These are phyloP conservation scores for Rhizophora apiculata DNA, from an alignment of 345 rosid species.

Conservation along the genomic window DNA sequence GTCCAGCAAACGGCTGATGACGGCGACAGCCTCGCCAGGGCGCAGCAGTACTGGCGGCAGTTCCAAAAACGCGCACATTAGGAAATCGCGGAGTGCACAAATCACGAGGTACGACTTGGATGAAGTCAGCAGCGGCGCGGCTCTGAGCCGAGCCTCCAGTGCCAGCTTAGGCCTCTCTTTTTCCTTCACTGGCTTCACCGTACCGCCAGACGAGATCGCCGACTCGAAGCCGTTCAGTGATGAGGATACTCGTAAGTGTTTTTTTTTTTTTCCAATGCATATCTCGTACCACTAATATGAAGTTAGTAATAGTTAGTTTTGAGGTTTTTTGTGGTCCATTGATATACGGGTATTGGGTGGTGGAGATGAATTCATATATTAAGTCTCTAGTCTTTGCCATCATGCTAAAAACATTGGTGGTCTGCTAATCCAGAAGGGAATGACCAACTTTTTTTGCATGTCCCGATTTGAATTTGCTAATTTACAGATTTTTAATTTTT, in stretches of 20 bases:
- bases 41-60: conserved; percentile 32
- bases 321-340: no score
- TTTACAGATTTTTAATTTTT: no score
- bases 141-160: conserved; percentile 91
- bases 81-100: conserved; percentile 90
- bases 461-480: no score
- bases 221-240: conserved; percentile 86
- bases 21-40: conserved; percentile 57
- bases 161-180: conserved; percentile 90
- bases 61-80: conserved; percentile 58
- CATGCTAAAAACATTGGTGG: no score
- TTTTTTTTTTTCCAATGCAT: background rate
- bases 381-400: no score
- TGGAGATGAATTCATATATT: no score
- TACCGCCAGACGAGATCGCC: conserved; percentile 78
- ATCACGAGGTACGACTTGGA: conserved; percentile 58
- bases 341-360: no score
- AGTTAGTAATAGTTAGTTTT: background rate
- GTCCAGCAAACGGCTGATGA: conserved; percentile 60
- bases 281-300: background rate
- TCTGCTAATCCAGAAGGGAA: no score
- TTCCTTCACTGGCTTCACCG: conserved; percentile 87
- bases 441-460: no score
- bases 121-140: conserved; percentile 79
- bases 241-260: conserved; percentile 73